phyloP scores from a whole-genome alignment of 192 early-diverging fungal genomes.

The Coemansia sp. region DNA sequence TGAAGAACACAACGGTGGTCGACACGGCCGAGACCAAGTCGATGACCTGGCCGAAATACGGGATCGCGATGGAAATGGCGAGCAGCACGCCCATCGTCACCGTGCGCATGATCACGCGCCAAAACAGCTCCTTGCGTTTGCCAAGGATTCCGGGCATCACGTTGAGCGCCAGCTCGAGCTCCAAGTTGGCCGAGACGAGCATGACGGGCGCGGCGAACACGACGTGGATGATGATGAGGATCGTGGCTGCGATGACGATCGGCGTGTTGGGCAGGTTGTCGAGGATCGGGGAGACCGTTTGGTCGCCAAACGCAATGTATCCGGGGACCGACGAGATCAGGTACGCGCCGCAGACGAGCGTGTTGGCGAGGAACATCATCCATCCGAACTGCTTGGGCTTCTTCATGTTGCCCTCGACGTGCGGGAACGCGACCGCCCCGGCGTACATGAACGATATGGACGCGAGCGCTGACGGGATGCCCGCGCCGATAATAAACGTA shows the following conservation, averaged over 20 bases:
- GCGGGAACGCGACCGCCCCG: slow-evolving; percentile 81
- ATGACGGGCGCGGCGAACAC: slow-evolving; percentile 79
- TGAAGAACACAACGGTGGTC: slow-evolving; percentile 78
- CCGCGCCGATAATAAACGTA: slow-evolving; percentile 58
- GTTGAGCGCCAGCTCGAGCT: slow-evolving; percentile 67
- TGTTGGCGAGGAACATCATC: slow-evolving; percentile 62
- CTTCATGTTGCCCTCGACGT: slow-evolving; percentile 81
- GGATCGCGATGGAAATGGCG: slow-evolving; percentile 67
- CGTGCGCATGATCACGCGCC: slow-evolving; percentile 59
- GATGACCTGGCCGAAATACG: slow-evolving; percentile 80
- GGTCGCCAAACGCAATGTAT: slow-evolving; percentile 71
- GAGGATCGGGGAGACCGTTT: slow-evolving; percentile 68
- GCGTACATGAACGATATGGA: slow-evolving; percentile 81
- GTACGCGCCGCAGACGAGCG: slow-evolving; percentile 69
- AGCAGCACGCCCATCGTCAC: slow-evolving; percentile 60
- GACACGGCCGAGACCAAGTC: slow-evolving; percentile 76
- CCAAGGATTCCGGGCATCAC: slow-evolving; percentile 59
- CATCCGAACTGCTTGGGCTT: slow-evolving; percentile 65
- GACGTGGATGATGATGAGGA: slow-evolving; percentile 78
- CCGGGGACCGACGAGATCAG: slow-evolving; percentile 66
- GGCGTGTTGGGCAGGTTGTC: slow-evolving; percentile 64
- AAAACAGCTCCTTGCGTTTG: slow-evolving; percentile 54
- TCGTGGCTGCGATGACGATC: slow-evolving; percentile 60
- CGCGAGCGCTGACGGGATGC: slow-evolving; percentile 72
- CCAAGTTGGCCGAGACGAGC: slow-evolving; percentile 69